These are phyloP conservation scores for Mycena sanguinolenta DNA, from an alignment of 768 basidiomycete species.

Conservation along the genomic window DNA sequence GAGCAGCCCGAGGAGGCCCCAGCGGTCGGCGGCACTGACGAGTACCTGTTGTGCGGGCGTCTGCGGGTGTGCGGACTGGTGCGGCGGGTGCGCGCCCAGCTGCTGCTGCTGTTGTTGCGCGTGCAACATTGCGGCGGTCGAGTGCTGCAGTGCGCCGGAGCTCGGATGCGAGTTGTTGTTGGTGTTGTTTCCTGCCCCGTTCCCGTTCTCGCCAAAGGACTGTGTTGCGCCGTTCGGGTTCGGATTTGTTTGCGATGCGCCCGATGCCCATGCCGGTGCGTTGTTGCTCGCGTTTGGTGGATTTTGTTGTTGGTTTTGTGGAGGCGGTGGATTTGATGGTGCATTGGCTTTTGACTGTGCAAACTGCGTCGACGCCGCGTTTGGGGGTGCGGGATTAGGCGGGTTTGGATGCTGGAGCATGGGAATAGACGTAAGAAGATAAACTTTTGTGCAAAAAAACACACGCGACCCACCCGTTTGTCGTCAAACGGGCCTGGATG, in stretches of 20 bases:
- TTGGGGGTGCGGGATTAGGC: constrained; percentile 51
- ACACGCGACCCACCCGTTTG: constrained; percentile 65
- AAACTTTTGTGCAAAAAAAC: background rate
- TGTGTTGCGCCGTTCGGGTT: constrained; percentile 31
- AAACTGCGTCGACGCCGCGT: constrained; percentile 51
- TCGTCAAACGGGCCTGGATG: constrained; percentile 72
- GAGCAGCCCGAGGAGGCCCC: constrained; percentile 90
- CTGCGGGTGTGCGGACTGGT: constrained; percentile 66
- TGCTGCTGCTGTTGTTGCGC: constrained; percentile 30
- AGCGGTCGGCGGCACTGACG: constrained; percentile 92
- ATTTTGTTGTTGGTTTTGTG: constrained; percentile 52
- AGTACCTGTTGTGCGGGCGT: constrained; percentile 95
- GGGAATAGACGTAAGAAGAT: constrained; percentile 2
- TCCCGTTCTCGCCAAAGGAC: constrained; percentile 20
- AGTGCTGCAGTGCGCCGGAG: constrained; percentile 42
- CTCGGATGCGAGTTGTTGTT: constrained; percentile 50
- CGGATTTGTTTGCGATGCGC: constrained; percentile 13
- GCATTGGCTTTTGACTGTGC: constrained; percentile 45
- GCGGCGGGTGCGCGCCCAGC: constrained; percentile 11
- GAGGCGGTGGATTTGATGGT: constrained; percentile 43
- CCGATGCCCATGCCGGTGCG: constrained; percentile 41
- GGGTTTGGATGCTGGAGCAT: constrained; percentile 37
- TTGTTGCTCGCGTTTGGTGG: constrained; percentile 56
- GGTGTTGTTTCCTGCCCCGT: constrained; percentile 52
- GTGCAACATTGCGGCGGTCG: constrained; percentile 44